Evolutionary conservation across 2,329 filamentous ascomycete species (phyloP), one percentile per base, ranked within the genome.

Genomic region (Alternaria gaisen): DNA sequence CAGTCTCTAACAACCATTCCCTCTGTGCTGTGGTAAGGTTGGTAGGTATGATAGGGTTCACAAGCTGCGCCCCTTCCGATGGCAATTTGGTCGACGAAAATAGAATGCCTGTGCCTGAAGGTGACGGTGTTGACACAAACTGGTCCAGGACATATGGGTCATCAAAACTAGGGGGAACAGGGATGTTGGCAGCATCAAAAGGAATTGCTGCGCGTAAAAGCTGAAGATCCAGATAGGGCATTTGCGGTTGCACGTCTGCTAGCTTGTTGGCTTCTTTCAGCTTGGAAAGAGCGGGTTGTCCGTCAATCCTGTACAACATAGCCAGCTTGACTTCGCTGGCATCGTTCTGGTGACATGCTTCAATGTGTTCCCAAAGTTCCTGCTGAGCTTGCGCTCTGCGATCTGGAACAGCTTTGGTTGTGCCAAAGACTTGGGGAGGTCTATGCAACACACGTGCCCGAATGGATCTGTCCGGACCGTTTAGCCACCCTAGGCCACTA

Each of bases 1-100:
- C 85, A 4, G 88, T 86, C 72, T 91, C 89, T 38, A 90, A 78
- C 2, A 92, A 77, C 86, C 90, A 88, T 74, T 91, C 88, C 53
- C 84, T 87, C 72, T 92, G 90, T n/a, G 86, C 82, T 59, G 82
- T 82, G 1, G 85, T 86, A n/a, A 91, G 82, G 32, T 81, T 79
- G 2, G 80, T 79, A 3, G 88, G 88, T 41, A 84, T 82, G n/a
- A 89, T 72, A 5, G 77, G 71, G 54, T 65, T 70, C 53, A 68
- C 61, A 63, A 72, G 65, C 59, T 69, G 66, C 47, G 65, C 63
- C 57, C 67, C 60, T 56, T 71, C 68, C 40, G 62, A 32, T 59
- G 77, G 71, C 53, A 60, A 60, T 40, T 58, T 61, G 5, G 46
- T 61, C 12, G 75, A 78, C 48, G 76, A 79, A 53, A 80, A 72